phyloP scores from a whole-genome alignment of 805 yeast species.

The Candida loeiensis region DNA sequence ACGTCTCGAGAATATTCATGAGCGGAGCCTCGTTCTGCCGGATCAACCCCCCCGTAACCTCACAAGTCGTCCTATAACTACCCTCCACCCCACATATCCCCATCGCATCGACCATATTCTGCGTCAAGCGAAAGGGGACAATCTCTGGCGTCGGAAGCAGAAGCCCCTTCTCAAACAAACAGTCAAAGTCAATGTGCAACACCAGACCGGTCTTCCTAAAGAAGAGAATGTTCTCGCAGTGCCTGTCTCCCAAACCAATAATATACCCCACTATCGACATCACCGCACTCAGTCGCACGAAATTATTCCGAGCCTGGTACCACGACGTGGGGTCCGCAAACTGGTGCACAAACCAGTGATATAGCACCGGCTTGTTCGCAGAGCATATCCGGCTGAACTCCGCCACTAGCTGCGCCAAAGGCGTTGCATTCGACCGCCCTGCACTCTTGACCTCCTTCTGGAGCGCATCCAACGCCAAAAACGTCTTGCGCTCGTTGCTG shows the following conservation, averaged over 20 bases:
- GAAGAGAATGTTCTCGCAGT: constrained; percentile 84
- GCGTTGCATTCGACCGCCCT: constrained; percentile 12
- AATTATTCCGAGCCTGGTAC: constrained; percentile 75
- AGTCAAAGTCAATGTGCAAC: constrained; percentile 94
- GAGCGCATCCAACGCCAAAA: constrained; percentile 22
- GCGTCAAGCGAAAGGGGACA: constrained; percentile 91
- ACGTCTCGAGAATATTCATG: constrained; percentile 88
- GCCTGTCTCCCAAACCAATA: constrained; percentile 83
- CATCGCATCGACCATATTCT: constrained; percentile 82
- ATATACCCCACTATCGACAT: constrained; percentile 97
- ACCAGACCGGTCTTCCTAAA: constrained; percentile 72
- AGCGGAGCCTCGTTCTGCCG: constrained; percentile 77
- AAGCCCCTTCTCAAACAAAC: constrained; percentile 84
- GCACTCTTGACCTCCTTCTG: constrained; percentile 20
- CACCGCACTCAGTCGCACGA: constrained; percentile 80
- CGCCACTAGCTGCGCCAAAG: constrained; percentile 18
- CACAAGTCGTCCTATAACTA: constrained; percentile 78
- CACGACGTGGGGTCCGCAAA: constrained; percentile 88
- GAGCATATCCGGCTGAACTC: constrained; percentile 25
- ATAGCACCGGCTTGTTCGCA: constrained; percentile 64
- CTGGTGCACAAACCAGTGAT: constrained; percentile 82
- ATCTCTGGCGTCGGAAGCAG: constrained; percentile 78
- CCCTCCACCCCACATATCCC: constrained; percentile 92
- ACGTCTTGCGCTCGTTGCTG: constrained; percentile 23
- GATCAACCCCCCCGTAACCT: constrained; percentile 70